These are phyloP conservation scores for Hibiscus tridactylites DNA, from an alignment of 345 rosid species.

Conservation along the genomic window DNA sequence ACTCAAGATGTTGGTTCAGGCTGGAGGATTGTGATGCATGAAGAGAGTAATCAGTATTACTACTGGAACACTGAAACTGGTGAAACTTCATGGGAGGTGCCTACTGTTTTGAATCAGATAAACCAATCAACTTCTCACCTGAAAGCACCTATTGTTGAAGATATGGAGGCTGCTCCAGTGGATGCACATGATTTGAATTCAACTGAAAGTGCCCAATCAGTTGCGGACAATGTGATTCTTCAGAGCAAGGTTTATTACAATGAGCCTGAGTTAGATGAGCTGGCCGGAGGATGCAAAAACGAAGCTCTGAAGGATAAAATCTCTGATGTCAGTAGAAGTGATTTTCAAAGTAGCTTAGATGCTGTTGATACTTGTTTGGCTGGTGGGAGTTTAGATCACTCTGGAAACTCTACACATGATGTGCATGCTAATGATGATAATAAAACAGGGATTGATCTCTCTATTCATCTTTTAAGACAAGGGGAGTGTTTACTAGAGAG, in stretches of 20 bases:
- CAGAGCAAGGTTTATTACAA: slow-evolving; percentile 20
- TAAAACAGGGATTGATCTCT: slow-evolving; percentile 28
- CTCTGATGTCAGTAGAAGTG: slow-evolving; percentile 24
- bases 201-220: slow-evolving; percentile 18
- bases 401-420: slow-evolving; percentile 15
- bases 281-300: slow-evolving; percentile 22
- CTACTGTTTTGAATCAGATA: slow-evolving; percentile 41
- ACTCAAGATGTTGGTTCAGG: slow-evolving; percentile 36
- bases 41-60: slow-evolving; percentile 76
- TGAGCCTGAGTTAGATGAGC: slow-evolving; percentile 12
- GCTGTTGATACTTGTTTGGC: slow-evolving; percentile 19
- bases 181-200: slow-evolving; percentile 23
- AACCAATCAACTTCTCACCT: slow-evolving; percentile 22
- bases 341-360: slow-evolving; percentile 15
- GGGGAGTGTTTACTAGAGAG: slow-evolving; percentile 61
- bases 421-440: slow-evolving; percentile 21
- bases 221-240: slow-evolving; percentile 19
- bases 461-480: slow-evolving; percentile 42
- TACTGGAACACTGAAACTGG: slow-evolving; percentile 96
- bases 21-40: slow-evolving; percentile 90
- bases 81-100: slow-evolving; percentile 96
- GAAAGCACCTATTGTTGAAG: slow-evolving; percentile 22
- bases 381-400: slow-evolving; percentile 19
- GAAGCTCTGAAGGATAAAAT: slow-evolving; percentile 23
- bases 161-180: slow-evolving; percentile 21